Evolutionary conservation across 371 early-diverging fungal genomes (phyloP), one percentile per base, ranked within the genome.

Genomic region (Mortierella sp.): DNA sequence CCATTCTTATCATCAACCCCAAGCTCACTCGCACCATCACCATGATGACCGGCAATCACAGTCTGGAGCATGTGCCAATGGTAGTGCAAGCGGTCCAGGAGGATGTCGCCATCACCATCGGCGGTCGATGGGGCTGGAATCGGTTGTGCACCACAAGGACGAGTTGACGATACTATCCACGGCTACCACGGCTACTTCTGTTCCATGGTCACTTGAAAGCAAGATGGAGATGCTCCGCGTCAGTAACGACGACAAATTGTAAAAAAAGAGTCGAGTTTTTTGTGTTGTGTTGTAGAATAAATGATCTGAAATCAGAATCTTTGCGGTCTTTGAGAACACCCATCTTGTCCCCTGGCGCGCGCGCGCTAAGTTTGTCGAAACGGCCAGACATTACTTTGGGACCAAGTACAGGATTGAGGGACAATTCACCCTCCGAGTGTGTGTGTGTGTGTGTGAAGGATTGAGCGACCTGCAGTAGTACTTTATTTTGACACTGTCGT

Each of bases 181-280:
- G 8, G 47, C 54, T 8, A 8, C 40, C 2, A 21, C 56, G 13
- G 16, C 40, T 3, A 37, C 43, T 22, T 41, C 21, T 14, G 31
- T 47, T 1, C 27, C 57, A 9, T 21, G 28, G 57, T 47, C 61
- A 9, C 57, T 67, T 14, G 62, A 57, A 21, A 22, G 53, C 13
- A 55, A 49, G 21, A 57, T 67, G 57, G 57, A 61, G 47, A 13
- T 47, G 52, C 45, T 67, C 48, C 55, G 47, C 9, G 53, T 67
- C n/a, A 56, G 57, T 19, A 51, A 52, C 4, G 57, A 61, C 8
- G 17, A 57, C 21, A 43, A 48, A 4, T 10, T 27, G 24, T 56
- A 41, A 49, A 21, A 27, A 19, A 50, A n/a, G n/a, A n/a, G n/a
- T n/a, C n/a, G n/a, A n/a, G n/a, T n/a, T n/a, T n/a, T n/a, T n/a